phyloP scores from a whole-genome alignment of 2,329 filamentous ascomycete genomes.

The Atkinsonella texensis region DNA sequence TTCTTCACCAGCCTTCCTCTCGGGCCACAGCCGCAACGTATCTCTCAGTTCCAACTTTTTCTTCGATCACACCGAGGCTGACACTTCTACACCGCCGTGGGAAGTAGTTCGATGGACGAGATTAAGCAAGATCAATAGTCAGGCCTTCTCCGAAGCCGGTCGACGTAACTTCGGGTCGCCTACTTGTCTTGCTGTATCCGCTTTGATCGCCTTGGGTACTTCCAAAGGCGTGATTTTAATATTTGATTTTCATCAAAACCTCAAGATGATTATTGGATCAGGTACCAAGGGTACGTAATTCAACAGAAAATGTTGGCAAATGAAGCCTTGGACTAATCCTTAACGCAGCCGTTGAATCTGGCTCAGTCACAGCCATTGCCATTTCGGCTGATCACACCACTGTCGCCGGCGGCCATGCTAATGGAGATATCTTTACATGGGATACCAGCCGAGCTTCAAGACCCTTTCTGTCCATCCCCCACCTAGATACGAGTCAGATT shows the following conservation, averaged over 20 bases:
- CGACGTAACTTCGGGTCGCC: conserved; percentile 86
- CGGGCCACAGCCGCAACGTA: conserved; percentile 66
- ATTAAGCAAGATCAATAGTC: conserved; percentile 74
- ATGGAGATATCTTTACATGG: conserved; percentile 94
- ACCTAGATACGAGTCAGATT: conserved; percentile 53
- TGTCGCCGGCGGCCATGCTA: conserved; percentile 78
- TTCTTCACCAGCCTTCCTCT: conserved; percentile 65
- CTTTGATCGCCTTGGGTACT: conserved; percentile 81
- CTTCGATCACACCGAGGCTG: conserved; percentile 49
- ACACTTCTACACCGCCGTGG: conserved; percentile 74
- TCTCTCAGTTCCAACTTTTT: conserved; percentile 64
- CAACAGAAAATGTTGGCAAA: conserved; percentile 9
- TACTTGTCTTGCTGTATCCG: conserved; percentile 80
- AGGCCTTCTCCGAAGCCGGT: conserved; percentile 85
- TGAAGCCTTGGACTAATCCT: not conserved
- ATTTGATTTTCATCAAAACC: conserved; percentile 93
- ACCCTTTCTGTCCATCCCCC: conserved; percentile 79
- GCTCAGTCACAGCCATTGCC: conserved; percentile 73
- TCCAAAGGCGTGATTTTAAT: conserved; percentile 89
- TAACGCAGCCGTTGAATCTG: conserved; percentile 71
- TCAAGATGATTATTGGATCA: conserved; percentile 87
- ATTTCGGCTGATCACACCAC: conserved; percentile 91
- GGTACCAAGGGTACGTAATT: conserved; percentile 64
- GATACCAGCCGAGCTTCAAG: conserved; percentile 71
- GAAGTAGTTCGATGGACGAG: conserved; percentile 96